phyloP scores from a whole-genome alignment of 2,329 filamentous ascomycete species.

The Phialophora chinensis region DNA sequence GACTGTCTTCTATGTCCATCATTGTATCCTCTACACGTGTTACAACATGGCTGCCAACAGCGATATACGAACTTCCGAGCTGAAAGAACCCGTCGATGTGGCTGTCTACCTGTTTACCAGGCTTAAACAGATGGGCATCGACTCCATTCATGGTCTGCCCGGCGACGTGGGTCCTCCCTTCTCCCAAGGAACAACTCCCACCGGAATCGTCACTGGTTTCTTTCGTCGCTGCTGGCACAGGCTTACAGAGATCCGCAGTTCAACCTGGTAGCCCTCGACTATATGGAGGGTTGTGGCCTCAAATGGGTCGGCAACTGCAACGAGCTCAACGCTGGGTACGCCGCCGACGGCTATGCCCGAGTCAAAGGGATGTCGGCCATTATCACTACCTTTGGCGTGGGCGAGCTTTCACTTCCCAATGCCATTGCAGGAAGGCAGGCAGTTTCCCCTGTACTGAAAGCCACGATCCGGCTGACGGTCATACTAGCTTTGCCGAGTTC shows the following conservation, averaged over 20 bases:
- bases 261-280: conserved; percentile 58
- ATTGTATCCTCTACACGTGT: background rate
- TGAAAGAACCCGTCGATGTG: conserved; percentile 54
- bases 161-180: conserved; percentile 46
- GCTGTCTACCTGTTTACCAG: conserved; percentile 59
- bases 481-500: conserved; percentile 62
- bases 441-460: conserved; percentile 49
- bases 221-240: background rate
- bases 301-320: conserved; percentile 68
- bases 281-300: conserved; percentile 59
- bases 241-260: conserved; percentile 28
- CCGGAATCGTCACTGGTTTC: background rate
- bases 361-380: conserved; percentile 48
- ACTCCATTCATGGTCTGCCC: conserved; percentile 59
- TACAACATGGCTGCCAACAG: conserved; percentile 22
- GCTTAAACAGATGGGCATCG: conserved; percentile 57
- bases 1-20: background rate
- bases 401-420: conserved; percentile 51
- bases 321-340: conserved; percentile 71
- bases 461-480: conserved; percentile 1
- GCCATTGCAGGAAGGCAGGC: conserved; percentile 57
- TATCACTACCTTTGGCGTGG: conserved; percentile 66
- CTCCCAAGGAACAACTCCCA: no score
- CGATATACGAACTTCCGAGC: conserved; percentile 52
- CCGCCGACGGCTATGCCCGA: conserved; percentile 79